Evolutionary conservation across 2,329 filamentous ascomycete genomes (phyloP).

Genomic region (Leptographium lundbergii): DNA sequence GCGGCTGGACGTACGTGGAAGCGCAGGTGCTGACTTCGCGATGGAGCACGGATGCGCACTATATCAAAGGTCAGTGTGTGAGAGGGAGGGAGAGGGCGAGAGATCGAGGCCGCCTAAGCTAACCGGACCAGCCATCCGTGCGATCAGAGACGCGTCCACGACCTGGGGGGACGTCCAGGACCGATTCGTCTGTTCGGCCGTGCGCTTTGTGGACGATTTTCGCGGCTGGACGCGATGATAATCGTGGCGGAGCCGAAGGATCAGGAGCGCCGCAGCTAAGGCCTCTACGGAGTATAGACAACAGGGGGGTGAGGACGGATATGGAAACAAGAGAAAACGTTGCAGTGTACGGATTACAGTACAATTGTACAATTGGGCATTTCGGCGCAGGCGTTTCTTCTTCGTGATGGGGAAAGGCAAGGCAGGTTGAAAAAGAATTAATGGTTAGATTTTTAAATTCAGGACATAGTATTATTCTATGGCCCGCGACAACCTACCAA

Average conservation of each 20-base stretch:
- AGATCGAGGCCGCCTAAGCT: not conserved
- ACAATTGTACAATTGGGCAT: not conserved
- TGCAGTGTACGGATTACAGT: not conserved
- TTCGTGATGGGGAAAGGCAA: not conserved
- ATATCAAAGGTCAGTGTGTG: conserved; percentile 53
- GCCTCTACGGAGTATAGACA: too few relatives aligned
- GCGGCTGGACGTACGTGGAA: conserved; percentile 65
- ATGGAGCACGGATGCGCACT: conserved; percentile 65
- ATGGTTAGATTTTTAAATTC: not conserved
- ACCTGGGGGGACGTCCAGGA: conserved; percentile 62
- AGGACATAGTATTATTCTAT: too few relatives aligned
- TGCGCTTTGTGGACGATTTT: conserved; percentile 63
- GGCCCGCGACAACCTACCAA: too few relatives aligned
- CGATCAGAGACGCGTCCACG: conserved; percentile 59
- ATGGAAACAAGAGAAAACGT: too few relatives aligned
- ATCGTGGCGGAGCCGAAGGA: too few relatives aligned
- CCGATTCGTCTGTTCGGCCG: conserved; percentile 53
- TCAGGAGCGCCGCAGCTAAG: too few relatives aligned
- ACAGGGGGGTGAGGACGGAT: too few relatives aligned
- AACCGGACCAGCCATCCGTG: conserved; percentile 44
- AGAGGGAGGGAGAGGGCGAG: not conserved
- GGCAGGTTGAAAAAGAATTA: not conserved
- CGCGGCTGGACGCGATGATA: conserved; percentile 40
- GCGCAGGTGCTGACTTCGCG: conserved; percentile 56
- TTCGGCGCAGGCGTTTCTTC: not conserved